These are phyloP conservation scores for Tilletiaria anomala DNA, from an alignment of 1,284 basidiomycete genomes.

Conservation along the genomic window DNA sequence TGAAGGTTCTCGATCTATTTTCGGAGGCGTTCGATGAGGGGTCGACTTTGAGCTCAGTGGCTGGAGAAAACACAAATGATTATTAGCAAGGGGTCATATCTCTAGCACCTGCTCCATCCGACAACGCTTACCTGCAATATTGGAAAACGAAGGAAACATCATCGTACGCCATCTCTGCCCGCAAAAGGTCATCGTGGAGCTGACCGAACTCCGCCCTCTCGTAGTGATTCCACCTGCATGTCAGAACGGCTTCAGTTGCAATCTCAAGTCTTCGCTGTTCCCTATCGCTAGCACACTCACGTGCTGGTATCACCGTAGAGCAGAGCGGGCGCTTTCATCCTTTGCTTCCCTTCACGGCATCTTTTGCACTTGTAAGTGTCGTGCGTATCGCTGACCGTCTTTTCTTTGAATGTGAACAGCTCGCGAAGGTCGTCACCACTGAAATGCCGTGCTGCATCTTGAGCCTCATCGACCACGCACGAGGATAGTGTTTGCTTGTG, in stretches of 20 bases:
- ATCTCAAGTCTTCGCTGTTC: not conserved
- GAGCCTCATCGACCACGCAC: slow-evolving; percentile 91
- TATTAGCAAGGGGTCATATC: too few species aligned
- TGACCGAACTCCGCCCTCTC: slow-evolving; percentile 71
- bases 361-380: slow-evolving; percentile 69
- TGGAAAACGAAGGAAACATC: slow-evolving; percentile 52
- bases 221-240: slow-evolving; percentile 85
- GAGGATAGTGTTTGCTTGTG: slow-evolving; percentile 93
- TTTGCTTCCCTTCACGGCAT: slow-evolving; percentile 74
- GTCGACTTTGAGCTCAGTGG: too few species aligned
- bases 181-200: slow-evolving; percentile 86
- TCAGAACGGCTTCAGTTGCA: slow-evolving; percentile 1
- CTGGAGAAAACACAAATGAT: too few species aligned
- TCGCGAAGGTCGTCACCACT: slow-evolving; percentile 76
- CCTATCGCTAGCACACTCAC: slow-evolving; percentile 47
- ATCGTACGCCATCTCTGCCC: slow-evolving; percentile 68
- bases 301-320: slow-evolving; percentile 95
- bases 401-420: slow-evolving; percentile 79
- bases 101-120: too few species aligned
- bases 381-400: slow-evolving; percentile 82
- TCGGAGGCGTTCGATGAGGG: too few species aligned
- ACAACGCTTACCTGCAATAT: too few species aligned
- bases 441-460: slow-evolving; percentile 90
- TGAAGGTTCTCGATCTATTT: too few species aligned
- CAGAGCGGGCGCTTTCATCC: slow-evolving; percentile 65